Base-by-base conservation (phyloP, 768 basidiomycete genomes). In the Podaxis mareebaensis region DNA sequence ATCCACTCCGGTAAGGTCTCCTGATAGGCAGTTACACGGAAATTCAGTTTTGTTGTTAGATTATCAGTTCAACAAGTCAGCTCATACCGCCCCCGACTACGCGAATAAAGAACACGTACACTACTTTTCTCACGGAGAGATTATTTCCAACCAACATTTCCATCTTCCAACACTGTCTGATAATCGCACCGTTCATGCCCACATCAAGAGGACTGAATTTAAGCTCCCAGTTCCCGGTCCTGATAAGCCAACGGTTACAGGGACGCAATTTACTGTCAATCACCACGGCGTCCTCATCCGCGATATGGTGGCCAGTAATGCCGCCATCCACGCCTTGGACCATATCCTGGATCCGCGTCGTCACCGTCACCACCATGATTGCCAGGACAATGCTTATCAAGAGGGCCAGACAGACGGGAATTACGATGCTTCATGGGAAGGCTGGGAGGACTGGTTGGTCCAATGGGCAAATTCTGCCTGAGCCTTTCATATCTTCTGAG, bases 271-370 rank as follows among this genome's bases (percentile, higher is more conserved):
- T 39, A 71, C 69, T 48, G 81, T 79, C 52, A 80, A 84, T 49
- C 75, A 77, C 13, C 73, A 71, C 12, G 58, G 57, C 3, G 81
- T 82, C 30, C 65, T 68, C 26, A 64, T 78, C 7, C 71, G 77
- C 36, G 87, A 89, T 67, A 71, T 84, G 20, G 80, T 82, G 3
- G 78, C 80, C 8, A 72, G 83, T 33, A 88, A 89, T 67, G 88
- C 86, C 36, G 88, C 82, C 24, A 71, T 84, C 36, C 87, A 89
- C 69, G 75, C 81, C 46, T 68, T 85, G 52, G 67, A 74, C 52
- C 68, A 67, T 58, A 56, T 85, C 13, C 70, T 84, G 33, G 75
- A 81, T 68, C 83, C 83, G 26, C 74, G 77, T 22, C 4, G 40
- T 51, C 66, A 63, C 44, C 60, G 59, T 26, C 55, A 58, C 53